A percentile compares a stretch with the other conserved stretches of the same genome.
Evolutionary conservation across 2,329 filamentous ascomycete genomes (phyloP).

Genomic region (Talaromyces sp.): DNA sequence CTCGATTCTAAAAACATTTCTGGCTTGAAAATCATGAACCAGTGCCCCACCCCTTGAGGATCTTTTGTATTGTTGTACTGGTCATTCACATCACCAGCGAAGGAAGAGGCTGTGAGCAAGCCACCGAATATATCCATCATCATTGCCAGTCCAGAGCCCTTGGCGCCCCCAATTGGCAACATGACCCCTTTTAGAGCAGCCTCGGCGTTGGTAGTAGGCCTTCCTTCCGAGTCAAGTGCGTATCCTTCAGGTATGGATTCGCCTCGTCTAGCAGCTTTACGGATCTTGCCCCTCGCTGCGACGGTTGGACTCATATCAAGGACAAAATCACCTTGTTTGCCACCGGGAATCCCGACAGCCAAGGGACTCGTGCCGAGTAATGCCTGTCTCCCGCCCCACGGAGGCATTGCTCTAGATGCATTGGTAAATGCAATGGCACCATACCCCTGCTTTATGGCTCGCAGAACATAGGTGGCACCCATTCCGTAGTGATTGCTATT

Average conservation of each 20-base stretch:
- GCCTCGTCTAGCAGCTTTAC: slow-evolving; percentile 21
- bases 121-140: slow-evolving; percentile 15
- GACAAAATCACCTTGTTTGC: slow-evolving; percentile 17
- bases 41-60: slow-evolving; percentile 12
- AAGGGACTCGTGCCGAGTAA: slow-evolving; percentile 16
- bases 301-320: slow-evolving; percentile 24
- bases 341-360: slow-evolving; percentile 14
- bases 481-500: slow-evolving; percentile 27
- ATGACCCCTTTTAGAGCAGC: slow-evolving; percentile 21
- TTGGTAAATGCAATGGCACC: slow-evolving; percentile 32
- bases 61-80: slow-evolving; percentile 5
- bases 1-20: slow-evolving; percentile 4
- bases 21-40: slow-evolving; percentile 6
- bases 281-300: slow-evolving; percentile 24
- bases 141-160: slow-evolving; percentile 18
- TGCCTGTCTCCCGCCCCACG: slow-evolving; percentile 26
- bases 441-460: slow-evolving; percentile 19
- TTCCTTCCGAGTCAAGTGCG: slow-evolving; percentile 20
- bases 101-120: slow-evolving; percentile 2
- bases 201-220: slow-evolving; percentile 20
- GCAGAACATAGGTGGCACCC: slow-evolving; percentile 23
- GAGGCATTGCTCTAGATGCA: slow-evolving; percentile 28
- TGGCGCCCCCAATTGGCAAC: slow-evolving; percentile 18
- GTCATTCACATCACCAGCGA: slow-evolving; percentile 10
- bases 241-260: slow-evolving; percentile 23